A percentile compares a stretch with the other conserved stretches of the same genome.
Conservation (phyloP, 2,329 filamentous ascomycete genomes). For the Plectosphaerella plurivora region DNA sequence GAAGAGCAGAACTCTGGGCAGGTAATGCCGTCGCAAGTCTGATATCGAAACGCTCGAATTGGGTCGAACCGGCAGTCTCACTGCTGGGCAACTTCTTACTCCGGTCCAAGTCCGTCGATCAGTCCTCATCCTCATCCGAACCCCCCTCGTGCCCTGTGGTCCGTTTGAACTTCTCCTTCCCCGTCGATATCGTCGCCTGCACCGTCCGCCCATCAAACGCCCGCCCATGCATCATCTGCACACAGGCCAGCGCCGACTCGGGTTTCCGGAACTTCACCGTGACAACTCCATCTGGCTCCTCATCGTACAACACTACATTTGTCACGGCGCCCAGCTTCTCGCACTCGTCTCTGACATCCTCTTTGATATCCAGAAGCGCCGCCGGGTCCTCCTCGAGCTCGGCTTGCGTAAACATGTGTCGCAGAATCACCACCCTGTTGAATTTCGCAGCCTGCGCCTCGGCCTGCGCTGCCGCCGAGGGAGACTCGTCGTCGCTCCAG, state of each 20-base stretch:
- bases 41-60: no score
- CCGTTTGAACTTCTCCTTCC: slow-evolving; percentile 69
- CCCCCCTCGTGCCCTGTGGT: slow-evolving; percentile 51
- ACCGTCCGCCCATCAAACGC: slow-evolving; percentile 70
- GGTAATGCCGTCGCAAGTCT: no score
- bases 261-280: slow-evolving; percentile 75
- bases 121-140: slow-evolving; percentile 28
- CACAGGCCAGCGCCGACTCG: slow-evolving; percentile 68
- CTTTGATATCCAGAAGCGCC: slow-evolving; percentile 84
- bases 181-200: slow-evolving; percentile 65
- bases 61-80: no score
- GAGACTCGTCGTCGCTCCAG: slow-evolving; percentile 83
- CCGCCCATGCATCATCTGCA: slow-evolving; percentile 74
- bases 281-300: slow-evolving; percentile 78
- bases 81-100: no score
- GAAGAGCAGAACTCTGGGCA: no score
- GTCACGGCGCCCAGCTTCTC: slow-evolving; percentile 81
- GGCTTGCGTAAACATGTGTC: slow-evolving; percentile 86
- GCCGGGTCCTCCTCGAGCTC: slow-evolving; percentile 83
- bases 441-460: slow-evolving; percentile 46
- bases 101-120: not conserved
- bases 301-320: slow-evolving; percentile 86
- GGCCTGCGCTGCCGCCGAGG: slow-evolving; percentile 26
- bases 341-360: slow-evolving; percentile 90
- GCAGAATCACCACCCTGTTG: slow-evolving; percentile 81